phyloP scores from a whole-genome alignment of 225 moss, liverwort and hornwort genomes.

The Rhytidiadelphus loreus region DNA sequence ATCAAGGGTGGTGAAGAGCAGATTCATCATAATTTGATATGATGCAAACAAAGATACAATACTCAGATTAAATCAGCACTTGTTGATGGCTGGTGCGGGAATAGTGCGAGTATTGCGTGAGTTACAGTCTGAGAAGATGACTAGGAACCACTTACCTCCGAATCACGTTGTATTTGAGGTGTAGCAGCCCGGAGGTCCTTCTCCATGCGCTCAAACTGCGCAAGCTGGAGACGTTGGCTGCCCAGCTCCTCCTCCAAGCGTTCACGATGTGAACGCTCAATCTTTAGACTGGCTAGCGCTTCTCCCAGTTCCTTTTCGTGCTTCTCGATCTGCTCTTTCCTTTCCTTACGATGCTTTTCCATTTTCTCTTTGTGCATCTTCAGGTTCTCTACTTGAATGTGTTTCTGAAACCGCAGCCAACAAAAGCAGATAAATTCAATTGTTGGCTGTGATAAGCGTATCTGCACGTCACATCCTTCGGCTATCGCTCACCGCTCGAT shows the following conservation, averaged over 20 bases:
- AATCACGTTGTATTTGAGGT: constrained; percentile 12
- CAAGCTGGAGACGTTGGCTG: constrained; percentile 21
- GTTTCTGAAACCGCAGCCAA: constrained; percentile 11
- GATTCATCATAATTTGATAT: background rate
- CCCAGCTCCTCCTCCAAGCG: constrained; percentile 30
- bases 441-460: background rate
- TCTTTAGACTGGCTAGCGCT: background rate
- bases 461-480: background rate
- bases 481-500: background rate
- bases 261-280: constrained; percentile 24
- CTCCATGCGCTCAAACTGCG: constrained; percentile 19
- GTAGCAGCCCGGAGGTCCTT: constrained; percentile 13
- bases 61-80: background rate
- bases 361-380: constrained; percentile 32
- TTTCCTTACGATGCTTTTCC: constrained; percentile 28
- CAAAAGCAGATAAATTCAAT: background rate
- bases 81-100: background rate
- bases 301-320: constrained; percentile 24
- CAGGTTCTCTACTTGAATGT: constrained; percentile 24
- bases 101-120: background rate
- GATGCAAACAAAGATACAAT: background rate
- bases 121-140: background rate
- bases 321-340: constrained; percentile 24
- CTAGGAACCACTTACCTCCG: constrained; percentile 7
- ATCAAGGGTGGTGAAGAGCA: too few relatives aligned